phyloP scores from a whole-genome alignment of 148 eudicot genomes.

The Cornus florida region DNA sequence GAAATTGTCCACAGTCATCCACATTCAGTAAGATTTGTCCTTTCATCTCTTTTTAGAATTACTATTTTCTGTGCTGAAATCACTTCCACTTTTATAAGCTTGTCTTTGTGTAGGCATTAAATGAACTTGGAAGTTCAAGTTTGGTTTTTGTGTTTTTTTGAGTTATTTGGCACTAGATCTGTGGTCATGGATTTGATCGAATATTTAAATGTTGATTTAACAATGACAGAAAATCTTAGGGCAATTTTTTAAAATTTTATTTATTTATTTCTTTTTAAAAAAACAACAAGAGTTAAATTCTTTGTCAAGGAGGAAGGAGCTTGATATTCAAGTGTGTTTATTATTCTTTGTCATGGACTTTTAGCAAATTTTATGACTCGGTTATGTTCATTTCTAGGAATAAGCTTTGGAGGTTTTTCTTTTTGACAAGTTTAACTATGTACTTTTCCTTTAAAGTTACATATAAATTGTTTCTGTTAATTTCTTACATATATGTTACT shows the following conservation, averaged over 20 bases:
- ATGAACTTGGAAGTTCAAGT: not conserved
- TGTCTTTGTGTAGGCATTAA: not conserved
- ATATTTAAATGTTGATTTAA: not conserved
- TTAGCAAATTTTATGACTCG: too few species aligned
- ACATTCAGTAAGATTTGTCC: slow-evolving; percentile 51
- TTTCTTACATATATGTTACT: too few species aligned
- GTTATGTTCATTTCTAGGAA: not conserved
- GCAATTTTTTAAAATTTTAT: not conserved
- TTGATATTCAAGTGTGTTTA: not conserved
- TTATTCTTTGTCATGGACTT: too few species aligned
- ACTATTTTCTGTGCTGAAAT: not conserved
- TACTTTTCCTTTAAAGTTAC: too few species aligned
- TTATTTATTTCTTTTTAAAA: too few species aligned
- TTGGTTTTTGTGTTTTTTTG: not conserved
- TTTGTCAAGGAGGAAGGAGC: not conserved
- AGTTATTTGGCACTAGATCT: not conserved
- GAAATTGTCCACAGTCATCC: slow-evolving; percentile 74
- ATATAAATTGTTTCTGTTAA: too few species aligned
- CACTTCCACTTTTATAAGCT: not conserved
- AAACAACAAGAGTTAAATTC: too few species aligned
- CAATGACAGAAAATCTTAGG: not conserved
- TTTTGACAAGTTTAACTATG: not conserved
- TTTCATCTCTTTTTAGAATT: not conserved
- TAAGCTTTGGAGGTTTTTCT: not conserved
- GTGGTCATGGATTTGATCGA: not conserved